These are phyloP conservation scores for Tephrocybe sp. DNA, from an alignment of 768 basidiomycete species.

Conservation along the genomic window DNA sequence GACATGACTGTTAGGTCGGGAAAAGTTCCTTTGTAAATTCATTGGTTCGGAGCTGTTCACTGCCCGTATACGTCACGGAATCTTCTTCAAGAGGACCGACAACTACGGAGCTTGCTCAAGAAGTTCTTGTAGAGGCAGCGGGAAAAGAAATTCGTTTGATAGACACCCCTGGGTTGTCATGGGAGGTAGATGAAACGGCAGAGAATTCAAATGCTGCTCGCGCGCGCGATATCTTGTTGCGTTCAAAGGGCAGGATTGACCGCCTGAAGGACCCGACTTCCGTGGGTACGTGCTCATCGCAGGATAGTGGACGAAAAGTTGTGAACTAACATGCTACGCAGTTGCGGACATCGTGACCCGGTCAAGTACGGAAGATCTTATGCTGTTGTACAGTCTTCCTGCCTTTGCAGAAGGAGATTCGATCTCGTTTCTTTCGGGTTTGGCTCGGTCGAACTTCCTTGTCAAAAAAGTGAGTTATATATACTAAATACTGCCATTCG, in stretches of 20 bases:
- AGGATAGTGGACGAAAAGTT: conserved; percentile 6
- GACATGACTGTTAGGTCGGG: conserved; percentile 51
- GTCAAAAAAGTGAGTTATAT: conserved; percentile 66
- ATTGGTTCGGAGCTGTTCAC: conserved; percentile 47
- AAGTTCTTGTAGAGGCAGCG: conserved; percentile 49
- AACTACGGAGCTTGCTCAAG: conserved; percentile 70
- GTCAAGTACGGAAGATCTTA: conserved; percentile 77
- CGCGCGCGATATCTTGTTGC: conserved; percentile 73
- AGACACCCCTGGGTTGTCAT: conserved; percentile 87
- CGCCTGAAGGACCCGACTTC: conserved; percentile 78
- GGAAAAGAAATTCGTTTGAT: conserved; percentile 62
- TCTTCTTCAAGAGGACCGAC: conserved; percentile 60
- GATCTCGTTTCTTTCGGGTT: conserved; percentile 70
- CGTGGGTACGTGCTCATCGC: conserved; percentile 50
- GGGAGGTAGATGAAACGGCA: conserved; percentile 39
- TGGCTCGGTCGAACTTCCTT: conserved; percentile 74
- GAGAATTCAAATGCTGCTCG: conserved; percentile 41
- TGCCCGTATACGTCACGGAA: conserved; percentile 61
- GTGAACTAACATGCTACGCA: conserved; percentile 25
- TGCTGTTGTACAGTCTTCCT: conserved; percentile 85
- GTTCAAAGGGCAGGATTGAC: conserved; percentile 82
- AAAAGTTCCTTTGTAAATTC: conserved; percentile 89
- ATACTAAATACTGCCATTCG: conserved; percentile 6
- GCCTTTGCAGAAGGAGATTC: conserved; percentile 71
- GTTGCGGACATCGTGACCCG: conserved; percentile 70